Percentiles rank a stretch among this genome's conserved stretches.
These are phyloP conservation scores for Rhazya stricta DNA, from an alignment of 257 asterid species.

Conservation along the genomic window DNA sequence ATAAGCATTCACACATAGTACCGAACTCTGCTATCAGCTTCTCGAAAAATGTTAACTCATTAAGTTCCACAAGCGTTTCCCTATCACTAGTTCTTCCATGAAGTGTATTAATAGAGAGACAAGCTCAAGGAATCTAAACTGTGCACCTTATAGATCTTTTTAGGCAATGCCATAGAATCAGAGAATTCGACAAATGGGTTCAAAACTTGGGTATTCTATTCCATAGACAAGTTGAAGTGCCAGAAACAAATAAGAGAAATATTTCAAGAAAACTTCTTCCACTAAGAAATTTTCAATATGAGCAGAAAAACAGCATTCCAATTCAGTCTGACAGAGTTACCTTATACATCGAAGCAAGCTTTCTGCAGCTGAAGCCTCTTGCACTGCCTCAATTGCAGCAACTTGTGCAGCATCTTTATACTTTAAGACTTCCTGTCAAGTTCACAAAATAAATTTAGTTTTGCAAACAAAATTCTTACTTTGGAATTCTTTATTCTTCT, in stretches of 20 bases:
- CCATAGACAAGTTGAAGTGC: background rate
- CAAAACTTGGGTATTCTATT: background rate
- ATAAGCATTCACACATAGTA: background rate
- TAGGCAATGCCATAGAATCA: background rate
- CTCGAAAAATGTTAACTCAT: background rate
- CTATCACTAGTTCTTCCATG: background rate
- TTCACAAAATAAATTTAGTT: slow-evolving; percentile 22
- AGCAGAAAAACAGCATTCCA: background rate
- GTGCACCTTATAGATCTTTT: background rate
- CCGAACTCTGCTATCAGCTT: background rate
- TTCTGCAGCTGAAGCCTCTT: slow-evolving; percentile 86
- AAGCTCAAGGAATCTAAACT: background rate
- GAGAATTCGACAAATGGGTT: background rate
- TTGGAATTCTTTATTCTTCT: background rate
- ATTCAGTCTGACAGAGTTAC: slow-evolving; percentile 28
- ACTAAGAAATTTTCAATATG: background rate
- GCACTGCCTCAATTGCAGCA: slow-evolving; percentile 94
- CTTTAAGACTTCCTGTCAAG: slow-evolving; percentile 69
- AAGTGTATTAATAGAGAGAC: background rate
- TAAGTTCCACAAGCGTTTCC: background rate
- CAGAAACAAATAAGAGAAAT: background rate
- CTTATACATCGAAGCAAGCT: slow-evolving; percentile 84
- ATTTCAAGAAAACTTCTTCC: background rate
- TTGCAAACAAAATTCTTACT: background rate
- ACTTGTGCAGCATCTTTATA: slow-evolving; percentile 86